Evolutionary conservation across 192 early-diverging fungal genomes (phyloP).

Genomic region (Mortierella hygrophila): DNA sequence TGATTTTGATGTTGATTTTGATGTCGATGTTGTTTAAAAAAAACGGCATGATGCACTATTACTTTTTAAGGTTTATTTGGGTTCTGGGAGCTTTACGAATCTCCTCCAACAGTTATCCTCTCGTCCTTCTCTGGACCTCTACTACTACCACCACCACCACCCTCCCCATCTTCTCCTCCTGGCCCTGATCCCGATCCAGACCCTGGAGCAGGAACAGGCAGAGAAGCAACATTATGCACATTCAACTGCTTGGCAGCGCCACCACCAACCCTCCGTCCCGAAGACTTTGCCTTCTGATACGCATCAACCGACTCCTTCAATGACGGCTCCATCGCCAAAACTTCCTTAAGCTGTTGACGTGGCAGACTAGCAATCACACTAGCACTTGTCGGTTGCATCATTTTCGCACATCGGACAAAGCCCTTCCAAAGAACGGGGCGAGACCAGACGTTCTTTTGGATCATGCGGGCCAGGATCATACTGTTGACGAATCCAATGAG

Average conservation of each 20-base stretch:
- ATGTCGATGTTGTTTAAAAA: no score
- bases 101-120: not conserved
- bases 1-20: no score
- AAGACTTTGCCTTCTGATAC: conserved; percentile 42
- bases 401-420: conserved; percentile 74
- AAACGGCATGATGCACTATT: no score
- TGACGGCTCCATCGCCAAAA: conserved; percentile 47
- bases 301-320: conserved; percentile 48
- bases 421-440: conserved; percentile 81
- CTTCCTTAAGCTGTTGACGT: conserved; percentile 47
- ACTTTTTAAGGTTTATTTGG: not conserved
- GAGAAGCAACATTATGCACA: conserved; percentile 21
- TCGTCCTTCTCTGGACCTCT: not conserved
- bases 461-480: conserved; percentile 69
- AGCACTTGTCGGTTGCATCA: conserved; percentile 55
- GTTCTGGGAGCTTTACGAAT: not conserved
- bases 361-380: conserved; percentile 51
- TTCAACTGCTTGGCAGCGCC: conserved; percentile 46
- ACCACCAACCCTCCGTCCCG: conserved; percentile 44
- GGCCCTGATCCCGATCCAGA: not conserved
- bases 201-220: not conserved
- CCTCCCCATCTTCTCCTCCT: not conserved
- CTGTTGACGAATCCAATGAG: conserved; percentile 69
- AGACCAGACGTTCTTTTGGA: conserved; percentile 77
- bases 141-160: not conserved